Evolutionary conservation across 2,329 filamentous ascomycete genomes (phyloP), one percentile per base, ranked within the genome.

Genomic region (Thielaviopsis musarum): DNA sequence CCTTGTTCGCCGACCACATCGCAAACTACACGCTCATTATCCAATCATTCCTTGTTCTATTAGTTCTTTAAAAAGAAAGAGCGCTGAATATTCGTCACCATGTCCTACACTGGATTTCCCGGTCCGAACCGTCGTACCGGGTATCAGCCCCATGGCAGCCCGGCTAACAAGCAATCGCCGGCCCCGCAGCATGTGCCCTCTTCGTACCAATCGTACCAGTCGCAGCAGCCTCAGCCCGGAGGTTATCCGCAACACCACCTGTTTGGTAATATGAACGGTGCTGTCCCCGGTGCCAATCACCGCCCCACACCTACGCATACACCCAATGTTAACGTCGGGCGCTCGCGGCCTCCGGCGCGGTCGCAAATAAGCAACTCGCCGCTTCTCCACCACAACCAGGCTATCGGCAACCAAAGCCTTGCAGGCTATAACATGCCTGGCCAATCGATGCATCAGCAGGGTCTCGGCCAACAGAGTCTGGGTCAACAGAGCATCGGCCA

Each of bases 171-270:
- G 67, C 75, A 77, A 62, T 78, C 78, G 28, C 75, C 78, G 48
- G 75, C 76, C 22, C 73, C 77, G 63, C 77, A 79, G 63, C 73
- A 77, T 65, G 75, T 77, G 62, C 75, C 78, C 61, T 75, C 78
- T 1, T 82, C 81, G 61, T 81, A 81, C 67, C 68, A 75, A 59
- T 70, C 78, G 56, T 77, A 80, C 66, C 77, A 78, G 65, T 71
- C 74, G 28, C 70, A 74, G 17, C 72, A 74, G 17, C 38, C 38
- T 5, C 38, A 45, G 38, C 38, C 38, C 17, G 38, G 38, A 62
- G 70, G 70, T 61, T 65, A 72, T 21, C 81, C 79, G 63, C 68
- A 76, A 21, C 77, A 78, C 64, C 77, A 79, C 63, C 70, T 82
- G 62, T 82, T 79, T 69, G 69, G 72, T 65, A 69, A 76, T 53